These are phyloP conservation scores for Capronia epimyces DNA, from an alignment of 2,329 filamentous ascomycete species.

Conservation along the genomic window DNA sequence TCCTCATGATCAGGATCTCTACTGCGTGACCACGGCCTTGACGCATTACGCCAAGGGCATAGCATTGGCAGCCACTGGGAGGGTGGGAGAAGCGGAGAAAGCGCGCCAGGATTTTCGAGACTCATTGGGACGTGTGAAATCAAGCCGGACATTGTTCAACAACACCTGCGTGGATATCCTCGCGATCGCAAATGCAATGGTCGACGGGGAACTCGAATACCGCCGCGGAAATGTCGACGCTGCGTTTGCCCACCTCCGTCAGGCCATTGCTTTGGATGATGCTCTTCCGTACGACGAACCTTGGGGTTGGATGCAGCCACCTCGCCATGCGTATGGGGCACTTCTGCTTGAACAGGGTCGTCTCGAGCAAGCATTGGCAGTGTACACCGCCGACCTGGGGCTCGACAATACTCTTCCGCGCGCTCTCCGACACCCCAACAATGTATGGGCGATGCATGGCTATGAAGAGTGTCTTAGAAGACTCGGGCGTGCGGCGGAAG, in stretches of 20 bases:
- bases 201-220: slow-evolving; percentile 70
- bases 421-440: slow-evolving; percentile 62
- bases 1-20: slow-evolving; percentile 56
- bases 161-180: slow-evolving; percentile 62
- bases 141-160: slow-evolving; percentile 61
- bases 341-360: slow-evolving; percentile 61
- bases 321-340: slow-evolving; percentile 64
- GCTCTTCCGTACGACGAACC: slow-evolving; percentile 65
- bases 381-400: slow-evolving; percentile 60
- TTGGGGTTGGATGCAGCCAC: slow-evolving; percentile 75
- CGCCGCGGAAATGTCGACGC: slow-evolving; percentile 53
- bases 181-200: slow-evolving; percentile 57
- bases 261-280: slow-evolving; percentile 57
- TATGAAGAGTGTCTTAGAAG: slow-evolving; percentile 63
- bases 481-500: slow-evolving; percentile 48
- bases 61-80: slow-evolving; percentile 56
- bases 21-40: slow-evolving; percentile 65
- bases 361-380: slow-evolving; percentile 51
- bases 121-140: slow-evolving; percentile 50
- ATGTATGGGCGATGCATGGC: slow-evolving; percentile 70
- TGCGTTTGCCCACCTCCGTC: slow-evolving; percentile 57
- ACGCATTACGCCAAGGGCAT: slow-evolving; percentile 63
- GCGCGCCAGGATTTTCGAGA: slow-evolving; percentile 49
- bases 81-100: slow-evolving; percentile 50
- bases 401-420: slow-evolving; percentile 57